phyloP scores from a whole-genome alignment of 306 rosid genomes.

The Calophaca sinica region DNA sequence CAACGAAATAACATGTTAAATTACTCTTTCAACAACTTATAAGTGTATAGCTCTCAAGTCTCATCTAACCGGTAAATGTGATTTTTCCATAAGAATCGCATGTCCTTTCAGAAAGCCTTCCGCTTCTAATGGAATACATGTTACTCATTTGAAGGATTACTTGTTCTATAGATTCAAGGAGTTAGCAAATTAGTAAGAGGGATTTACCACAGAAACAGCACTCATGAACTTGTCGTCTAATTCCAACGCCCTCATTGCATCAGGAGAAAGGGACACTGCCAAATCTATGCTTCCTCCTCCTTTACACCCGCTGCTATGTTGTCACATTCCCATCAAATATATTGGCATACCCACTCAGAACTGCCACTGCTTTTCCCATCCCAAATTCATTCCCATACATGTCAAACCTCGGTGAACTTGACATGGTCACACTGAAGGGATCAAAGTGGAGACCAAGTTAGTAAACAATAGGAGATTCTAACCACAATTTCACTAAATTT shows the following conservation, averaged over 20 bases:
- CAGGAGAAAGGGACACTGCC: conserved; percentile 56
- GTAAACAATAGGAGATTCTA: conserved; percentile 37
- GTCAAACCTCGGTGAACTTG: conserved; percentile 67
- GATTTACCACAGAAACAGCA: conserved; percentile 32
- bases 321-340: conserved; percentile 60
- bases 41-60: no score
- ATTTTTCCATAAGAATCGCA: no score
- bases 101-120: no score
- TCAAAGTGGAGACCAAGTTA: conserved; percentile 4
- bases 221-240: conserved; percentile 59
- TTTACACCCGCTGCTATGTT: conserved; percentile 52
- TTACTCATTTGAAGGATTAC: no score
- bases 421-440: conserved; percentile 48
- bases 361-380: conserved; percentile 70
- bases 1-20: no score
- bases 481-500: conserved; percentile 32
- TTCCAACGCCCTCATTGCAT: conserved; percentile 57
- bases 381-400: conserved; percentile 73
- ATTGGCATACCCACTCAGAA: conserved; percentile 61
- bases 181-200: background rate
- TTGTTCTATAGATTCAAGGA: no score
- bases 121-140: no score
- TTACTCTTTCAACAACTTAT: no score
- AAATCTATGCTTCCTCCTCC: conserved; percentile 72
- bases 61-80: no score